Percentiles rank a stretch among this genome's conserved stretches.
phyloP scores from a whole-genome alignment of 148 eudicot genomes.

The Arctostaphylos glauca region DNA sequence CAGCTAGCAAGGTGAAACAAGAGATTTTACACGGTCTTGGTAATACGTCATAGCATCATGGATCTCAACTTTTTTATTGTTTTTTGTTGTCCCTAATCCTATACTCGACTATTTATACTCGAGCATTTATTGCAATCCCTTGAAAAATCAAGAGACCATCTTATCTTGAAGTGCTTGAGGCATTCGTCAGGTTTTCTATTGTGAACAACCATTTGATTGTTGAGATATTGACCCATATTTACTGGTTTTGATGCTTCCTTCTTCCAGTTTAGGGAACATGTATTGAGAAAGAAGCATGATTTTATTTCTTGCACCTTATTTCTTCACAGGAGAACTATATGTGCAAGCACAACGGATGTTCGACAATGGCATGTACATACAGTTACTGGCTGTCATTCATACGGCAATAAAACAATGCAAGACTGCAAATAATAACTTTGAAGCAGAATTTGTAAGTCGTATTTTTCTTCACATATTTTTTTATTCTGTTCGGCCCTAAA shows the following conservation, averaged over 20 bases:
- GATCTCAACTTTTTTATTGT: not conserved
- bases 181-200: not conserved
- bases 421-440: constrained; percentile 40
- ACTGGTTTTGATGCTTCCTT: not conserved
- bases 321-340: constrained; percentile 75
- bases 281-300: not conserved
- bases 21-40: constrained; percentile 91
- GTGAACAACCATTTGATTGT: not conserved
- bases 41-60: constrained; percentile 29
- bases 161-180: constrained; percentile 7
- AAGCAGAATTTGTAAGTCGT: constrained; percentile 70
- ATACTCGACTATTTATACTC: not conserved
- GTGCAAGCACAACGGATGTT: constrained; percentile 80
- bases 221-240: not conserved
- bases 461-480: constrained; percentile 1
- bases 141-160: not conserved
- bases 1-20: constrained; percentile 78
- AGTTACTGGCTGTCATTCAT: constrained; percentile 62
- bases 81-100: not conserved
- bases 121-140: not conserved
- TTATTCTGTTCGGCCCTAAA: not conserved
- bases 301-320: constrained; percentile 1
- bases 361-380: constrained; percentile 70
- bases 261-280: not conserved
- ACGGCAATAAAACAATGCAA: constrained; percentile 52